Base-by-base conservation (phyloP, 1,284 basidiomycete genomes). In the Puccinia triticina region DNA sequence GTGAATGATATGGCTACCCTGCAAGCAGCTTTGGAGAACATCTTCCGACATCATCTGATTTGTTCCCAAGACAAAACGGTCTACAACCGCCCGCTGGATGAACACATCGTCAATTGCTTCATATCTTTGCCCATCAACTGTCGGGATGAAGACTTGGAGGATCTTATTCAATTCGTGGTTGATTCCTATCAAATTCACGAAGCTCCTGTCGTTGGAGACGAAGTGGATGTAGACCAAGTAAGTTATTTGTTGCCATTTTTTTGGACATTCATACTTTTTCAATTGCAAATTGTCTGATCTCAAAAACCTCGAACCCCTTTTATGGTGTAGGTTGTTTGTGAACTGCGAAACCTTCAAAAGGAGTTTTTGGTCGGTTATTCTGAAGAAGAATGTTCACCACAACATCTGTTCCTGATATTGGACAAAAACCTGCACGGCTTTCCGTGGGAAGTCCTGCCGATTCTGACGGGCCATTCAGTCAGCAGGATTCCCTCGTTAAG, bases 371-470 rank as follows among this genome's bases (percentile, higher is more conserved):
- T 87, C 87, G 76, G 37, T 21, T 55, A 77, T 69, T 78, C 73
- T 1, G 53, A 75, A 75, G 80, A 75, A 57, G 59, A 66, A 40
- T 53, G 72, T 55, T 67, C 43, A n/a, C n/a, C 85, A 85, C 32
- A 84, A 85, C 96, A 99, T 86, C 88, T 92, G 53, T 96, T 98
- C 88, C 89, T 99, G 81, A 90, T 96, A 18, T 89, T 99, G 48
- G 97, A 98, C 88, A 94, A 94, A 88, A 92, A 94, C 83, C 89
- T 96, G 18, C 93, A 95, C 85, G 90, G 91, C 0, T 90, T 99
- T 83, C 96, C 97, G 0, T 99, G 96, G 97, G 97, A 99, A 88
- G 96, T 93, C 40, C 91, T 98, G 34, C 95, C 96, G 0, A 90
- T 92, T 67, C 88, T 99, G 12, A 90, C 94, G 74, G 93, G 93